Conservation (phyloP, 169 alveolate species). For the Plasmodium malariae region DNA sequence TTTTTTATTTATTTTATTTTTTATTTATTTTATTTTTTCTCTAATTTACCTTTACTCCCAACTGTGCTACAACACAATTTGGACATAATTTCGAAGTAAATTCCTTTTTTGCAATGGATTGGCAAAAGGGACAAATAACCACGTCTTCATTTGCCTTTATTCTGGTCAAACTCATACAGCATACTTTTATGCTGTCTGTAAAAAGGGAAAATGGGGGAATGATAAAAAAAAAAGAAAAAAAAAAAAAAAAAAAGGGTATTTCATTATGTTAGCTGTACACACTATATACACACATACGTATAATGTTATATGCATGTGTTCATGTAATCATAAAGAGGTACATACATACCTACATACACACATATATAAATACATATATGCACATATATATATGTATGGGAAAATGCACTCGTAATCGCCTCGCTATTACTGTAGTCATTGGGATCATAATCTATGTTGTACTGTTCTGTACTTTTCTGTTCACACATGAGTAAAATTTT, state of each 20-base stretch:
- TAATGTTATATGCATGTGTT: background rate
- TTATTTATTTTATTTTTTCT: background rate
- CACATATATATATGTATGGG: background rate
- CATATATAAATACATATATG: background rate
- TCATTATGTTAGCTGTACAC: background rate
- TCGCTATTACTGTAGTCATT: slow-evolving; percentile 74
- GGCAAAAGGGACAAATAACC: slow-evolving; percentile 62
- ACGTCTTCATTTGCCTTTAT: slow-evolving; percentile 52
- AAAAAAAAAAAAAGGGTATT: background rate
- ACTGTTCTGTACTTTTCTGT: slow-evolving; percentile 82
- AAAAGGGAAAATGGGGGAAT: too few relatives aligned
- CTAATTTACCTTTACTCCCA: slow-evolving; percentile 69
- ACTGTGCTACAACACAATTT: slow-evolving; percentile 63
- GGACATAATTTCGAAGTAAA: slow-evolving; percentile 36
- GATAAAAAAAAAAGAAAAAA: too few relatives aligned
- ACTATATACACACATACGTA: background rate
- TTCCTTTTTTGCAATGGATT: slow-evolving; percentile 52
- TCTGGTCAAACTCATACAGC: slow-evolving; percentile 59
- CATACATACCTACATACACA: too few relatives aligned
- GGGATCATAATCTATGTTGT: slow-evolving; percentile 80
- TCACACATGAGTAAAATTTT: slow-evolving; percentile 80
- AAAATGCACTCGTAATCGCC: background rate
- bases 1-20: background rate
- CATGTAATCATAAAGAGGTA: background rate
- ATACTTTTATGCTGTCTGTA: slow-evolving; percentile 37